phyloP scores from a whole-genome alignment of 2,329 filamentous ascomycete species.

The Simplicillium sp. region DNA sequence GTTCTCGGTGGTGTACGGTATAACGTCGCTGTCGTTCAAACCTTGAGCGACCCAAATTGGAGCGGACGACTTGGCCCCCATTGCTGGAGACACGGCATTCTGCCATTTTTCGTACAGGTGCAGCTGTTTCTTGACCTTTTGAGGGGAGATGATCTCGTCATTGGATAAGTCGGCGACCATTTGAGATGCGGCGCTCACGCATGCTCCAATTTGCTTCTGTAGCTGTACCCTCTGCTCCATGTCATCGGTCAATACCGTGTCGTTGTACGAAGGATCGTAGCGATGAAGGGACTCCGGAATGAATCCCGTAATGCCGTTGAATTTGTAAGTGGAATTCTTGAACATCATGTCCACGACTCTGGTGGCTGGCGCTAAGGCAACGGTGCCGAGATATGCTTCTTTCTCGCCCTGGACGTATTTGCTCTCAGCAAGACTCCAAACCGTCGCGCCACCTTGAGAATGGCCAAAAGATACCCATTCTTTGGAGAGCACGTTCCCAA shows the following conservation, averaged over 20 bases:
- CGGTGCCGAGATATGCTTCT: slow-evolving; percentile 8
- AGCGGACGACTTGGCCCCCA: slow-evolving; percentile 1
- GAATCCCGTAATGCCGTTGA: background rate
- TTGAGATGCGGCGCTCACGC: background rate
- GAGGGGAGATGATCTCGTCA: background rate
- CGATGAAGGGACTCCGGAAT: background rate
- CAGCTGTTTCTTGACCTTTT: background rate
- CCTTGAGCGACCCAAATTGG: slow-evolving; percentile 9
- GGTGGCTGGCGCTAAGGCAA: slow-evolving; percentile 9
- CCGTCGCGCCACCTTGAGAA: slow-evolving; percentile 10
- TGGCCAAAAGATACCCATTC: slow-evolving; percentile 9
- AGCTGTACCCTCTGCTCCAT: background rate
- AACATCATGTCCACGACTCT: slow-evolving; percentile 6
- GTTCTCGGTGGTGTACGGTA: background rate
- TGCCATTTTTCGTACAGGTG: slow-evolving; percentile 3
- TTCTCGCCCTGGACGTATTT: slow-evolving; percentile 2
- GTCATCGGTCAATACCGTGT: background rate
- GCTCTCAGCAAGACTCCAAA: slow-evolving; percentile 12
- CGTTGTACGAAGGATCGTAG: background rate
- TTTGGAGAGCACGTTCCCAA: slow-evolving; percentile 3
- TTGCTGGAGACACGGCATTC: slow-evolving; percentile 2
- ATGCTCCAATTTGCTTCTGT: background rate
- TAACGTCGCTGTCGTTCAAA: slow-evolving; percentile 6
- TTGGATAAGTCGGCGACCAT: background rate
- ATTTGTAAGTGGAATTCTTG: background rate